Percentiles rank a stretch among this genome's conserved stretches.
These are phyloP conservation scores for Gossypium arboreum DNA, from an alignment of 345 rosid species.

Conservation along the genomic window DNA sequence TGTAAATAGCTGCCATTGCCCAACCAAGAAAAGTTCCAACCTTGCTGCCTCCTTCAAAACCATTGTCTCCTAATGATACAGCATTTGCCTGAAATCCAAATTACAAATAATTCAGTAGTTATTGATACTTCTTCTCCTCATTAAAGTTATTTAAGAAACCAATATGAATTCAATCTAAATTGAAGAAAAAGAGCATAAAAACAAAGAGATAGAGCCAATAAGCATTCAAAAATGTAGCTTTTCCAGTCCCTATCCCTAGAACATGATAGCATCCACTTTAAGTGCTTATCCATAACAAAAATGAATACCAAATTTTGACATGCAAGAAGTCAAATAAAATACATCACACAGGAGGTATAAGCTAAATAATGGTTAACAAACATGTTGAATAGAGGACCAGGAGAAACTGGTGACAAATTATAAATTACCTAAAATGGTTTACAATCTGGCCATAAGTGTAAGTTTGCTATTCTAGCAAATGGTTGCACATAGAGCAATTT, in stretches of 20 bases:
- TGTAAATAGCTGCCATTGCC: conserved; percentile 84
- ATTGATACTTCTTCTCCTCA: background rate
- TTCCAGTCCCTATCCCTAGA: background rate
- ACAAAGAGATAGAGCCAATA: conserved; percentile 9
- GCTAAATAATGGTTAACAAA: background rate
- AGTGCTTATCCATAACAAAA: background rate
- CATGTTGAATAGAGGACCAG: background rate
- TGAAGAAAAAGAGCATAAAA: background rate
- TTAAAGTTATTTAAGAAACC: background rate
- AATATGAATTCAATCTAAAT: background rate
- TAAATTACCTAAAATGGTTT: background rate
- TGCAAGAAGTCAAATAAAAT: background rate
- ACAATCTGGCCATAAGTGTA: background rate
- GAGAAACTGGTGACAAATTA: background rate
- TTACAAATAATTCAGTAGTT: background rate
- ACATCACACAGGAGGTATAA: background rate
- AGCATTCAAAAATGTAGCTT: conserved; percentile 1
- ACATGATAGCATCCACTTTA: background rate
- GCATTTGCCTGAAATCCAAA: conserved; percentile 40
- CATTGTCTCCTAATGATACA: conserved; percentile 27
- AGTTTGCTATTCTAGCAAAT: background rate
- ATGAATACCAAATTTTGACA: background rate
- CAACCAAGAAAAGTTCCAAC: conserved; percentile 66
- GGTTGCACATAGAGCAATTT: conserved; percentile 2
- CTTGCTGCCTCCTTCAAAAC: conserved; percentile 31